Evolutionary conservation across 2,329 filamentous ascomycete genomes (phyloP), one percentile per base, ranked within the genome.

Genomic region (Exophiala oligosperma): DNA sequence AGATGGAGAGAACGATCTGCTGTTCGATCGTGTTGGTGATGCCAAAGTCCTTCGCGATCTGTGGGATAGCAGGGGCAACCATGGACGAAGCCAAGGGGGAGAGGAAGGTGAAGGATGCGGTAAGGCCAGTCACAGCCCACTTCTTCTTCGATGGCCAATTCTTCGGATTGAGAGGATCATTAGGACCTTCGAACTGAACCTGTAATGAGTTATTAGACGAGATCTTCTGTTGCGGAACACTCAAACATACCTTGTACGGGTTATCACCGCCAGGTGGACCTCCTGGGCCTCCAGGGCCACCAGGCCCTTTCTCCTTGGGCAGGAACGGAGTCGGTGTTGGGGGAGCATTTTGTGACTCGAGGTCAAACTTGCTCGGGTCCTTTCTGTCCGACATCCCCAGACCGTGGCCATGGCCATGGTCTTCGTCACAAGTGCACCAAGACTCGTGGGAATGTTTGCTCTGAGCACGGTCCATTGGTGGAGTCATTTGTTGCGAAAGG

Each of bases 81-180:
- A 88, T 87, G 43, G 82, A 84, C 4, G 83, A 85, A 2, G 85
- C 83, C 37, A 88, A 82, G 0, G 86, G 85, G 3, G 84, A 84
- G 59, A 87, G 81, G 65, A 87, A 79, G 2, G 84, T 85, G 68
- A 85, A 85, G 49, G 76, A 73, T 0, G 84, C 79, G 29, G 86
- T 75, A 54, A 84, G 74, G 40, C 82, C 73, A 2, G 82, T 80
- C 17, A 79, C 79, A 1, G 73, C 71, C 85, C 84, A 87, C 70
- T 86, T 87, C 68, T 78, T 80, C 38, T 71, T 74, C 21, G 71
- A 72, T 0, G 76, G 62, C 84, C 85, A 88, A 70, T 85, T 84
- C 59, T 76, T 75, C 0, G 77, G 77, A 48, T 79, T 78, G 1
- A 72, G 69, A 0, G 74, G 76, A 56, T 79, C 77, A 53, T 84